Conservation (phyloP, 1,139 yeast species). For the Kodamaea fungicola region DNA sequence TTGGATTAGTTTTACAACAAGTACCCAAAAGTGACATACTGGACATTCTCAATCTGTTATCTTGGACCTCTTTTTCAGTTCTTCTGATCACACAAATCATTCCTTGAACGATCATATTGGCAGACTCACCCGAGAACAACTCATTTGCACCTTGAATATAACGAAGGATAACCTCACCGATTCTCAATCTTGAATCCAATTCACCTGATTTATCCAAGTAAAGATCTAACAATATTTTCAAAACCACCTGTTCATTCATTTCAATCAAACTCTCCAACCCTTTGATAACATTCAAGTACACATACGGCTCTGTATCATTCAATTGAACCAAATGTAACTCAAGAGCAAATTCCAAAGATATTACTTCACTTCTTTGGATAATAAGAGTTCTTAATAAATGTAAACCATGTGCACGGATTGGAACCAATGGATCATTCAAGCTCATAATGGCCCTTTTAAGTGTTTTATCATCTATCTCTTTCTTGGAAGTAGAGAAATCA, state of each 20-base stretch:
- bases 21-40: constrained; percentile 78
- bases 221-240: constrained; percentile 36
- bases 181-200: constrained; percentile 64
- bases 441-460: constrained; percentile 59
- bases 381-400: constrained; percentile 60
- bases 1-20: constrained; percentile 57
- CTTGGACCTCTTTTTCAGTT: constrained; percentile 30
- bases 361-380: constrained; percentile 43
- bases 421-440: constrained; percentile 75
- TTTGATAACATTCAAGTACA: constrained; percentile 79
- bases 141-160: constrained; percentile 51
- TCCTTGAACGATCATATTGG: constrained; percentile 25
- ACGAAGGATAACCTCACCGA: constrained; percentile 77
- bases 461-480: constrained; percentile 26
- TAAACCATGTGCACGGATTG: constrained; percentile 84
- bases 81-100: constrained; percentile 40
- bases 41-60: constrained; percentile 72
- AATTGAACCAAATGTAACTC: constrained; percentile 63
- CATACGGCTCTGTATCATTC: constrained; percentile 79
- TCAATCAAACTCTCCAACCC: constrained; percentile 63
- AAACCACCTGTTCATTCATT: constrained; percentile 35
- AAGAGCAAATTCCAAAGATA: constrained; percentile 54
- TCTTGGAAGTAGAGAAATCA: constrained; percentile 10
- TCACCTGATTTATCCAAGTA: constrained; percentile 36
- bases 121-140: constrained; percentile 40